These are phyloP conservation scores for Saccharata proteae DNA, from an alignment of 2,329 filamentous ascomycete genomes.

Conservation along the genomic window DNA sequence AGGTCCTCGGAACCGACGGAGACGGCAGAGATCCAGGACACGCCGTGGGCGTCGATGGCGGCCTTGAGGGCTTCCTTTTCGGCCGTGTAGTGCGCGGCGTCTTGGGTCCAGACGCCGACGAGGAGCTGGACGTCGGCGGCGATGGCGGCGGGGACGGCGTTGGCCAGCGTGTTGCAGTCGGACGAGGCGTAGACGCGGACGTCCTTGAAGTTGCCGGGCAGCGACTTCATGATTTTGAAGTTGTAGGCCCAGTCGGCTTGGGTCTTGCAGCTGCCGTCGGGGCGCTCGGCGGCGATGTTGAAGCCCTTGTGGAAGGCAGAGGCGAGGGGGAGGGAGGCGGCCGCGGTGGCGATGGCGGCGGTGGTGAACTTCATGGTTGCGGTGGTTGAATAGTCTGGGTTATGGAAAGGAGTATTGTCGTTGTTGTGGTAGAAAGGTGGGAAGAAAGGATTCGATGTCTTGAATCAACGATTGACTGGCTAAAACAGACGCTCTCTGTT, in stretches of 20 bases:
- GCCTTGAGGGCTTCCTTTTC: conserved; percentile 22
- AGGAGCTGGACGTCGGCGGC: conserved; percentile 23
- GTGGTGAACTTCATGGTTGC: conserved; percentile 9
- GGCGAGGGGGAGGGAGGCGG: conserved; percentile 18
- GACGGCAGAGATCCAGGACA: conserved; percentile 22
- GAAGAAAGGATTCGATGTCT: too few species aligned
- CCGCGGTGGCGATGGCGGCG: conserved; percentile 1
- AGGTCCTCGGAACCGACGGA: conserved; percentile 34
- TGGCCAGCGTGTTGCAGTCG: conserved; percentile 14
- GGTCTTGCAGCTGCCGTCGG: conserved; percentile 16
- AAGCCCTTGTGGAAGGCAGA: conserved; percentile 21
- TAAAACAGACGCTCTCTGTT: too few species aligned
- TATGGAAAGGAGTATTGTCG: too few species aligned
- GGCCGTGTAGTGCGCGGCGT: conserved; percentile 19
- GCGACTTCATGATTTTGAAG: conserved; percentile 15
- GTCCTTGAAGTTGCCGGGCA: conserved; percentile 17
- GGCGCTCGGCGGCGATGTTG: conserved; percentile 17
- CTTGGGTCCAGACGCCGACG: conserved; percentile 23
- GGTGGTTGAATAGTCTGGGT: too few species aligned
- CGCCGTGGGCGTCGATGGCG: conserved; percentile 22
- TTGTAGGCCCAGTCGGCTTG: conserved; percentile 17
- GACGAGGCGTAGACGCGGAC: conserved; percentile 17
- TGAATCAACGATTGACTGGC: too few species aligned
- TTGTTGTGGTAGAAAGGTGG: too few species aligned
- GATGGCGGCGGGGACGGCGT: conserved; percentile 23